Evolutionary conservation across 768 basidiomycete genomes (phyloP), one percentile per base, ranked within the genome.

Genomic region (Tulasnella sp.): DNA sequence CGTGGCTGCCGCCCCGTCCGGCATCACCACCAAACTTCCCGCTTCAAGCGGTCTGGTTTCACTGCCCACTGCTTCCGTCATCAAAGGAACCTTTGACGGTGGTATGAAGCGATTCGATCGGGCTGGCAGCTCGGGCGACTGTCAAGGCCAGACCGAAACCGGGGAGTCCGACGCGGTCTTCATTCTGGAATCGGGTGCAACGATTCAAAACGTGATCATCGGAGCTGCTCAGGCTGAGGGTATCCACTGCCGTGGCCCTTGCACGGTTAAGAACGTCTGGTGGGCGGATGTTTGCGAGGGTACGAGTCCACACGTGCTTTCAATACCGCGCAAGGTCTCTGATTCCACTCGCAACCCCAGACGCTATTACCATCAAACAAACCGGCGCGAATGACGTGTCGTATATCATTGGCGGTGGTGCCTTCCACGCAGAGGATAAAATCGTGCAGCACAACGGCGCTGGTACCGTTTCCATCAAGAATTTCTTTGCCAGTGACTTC

Each of bases 11-110:
- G 69, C 19, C 19, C 72, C 76, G 8, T 15, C 71, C 1, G 71
- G 76, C 34, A 14, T 77, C 39, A 74, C 76, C 40, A 74, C 72
- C 15, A 73, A n/a, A 14, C 71, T 77, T 19, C 76, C 76, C 39
- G 71, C 71, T 42, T 77, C 76, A 54, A 72, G 69, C 29, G 76
- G 76, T 22, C 54, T 75, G 4, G 58, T 49, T 38, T 36, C 76
- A 22, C 72, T 77, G n/a, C 71, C 76, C 15, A 77, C 76, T n/a
- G 76, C 76, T 29, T 77, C 76, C 37, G 76, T 77, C n/a, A 77
- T 77, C 31, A 34, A 37, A 12, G 45, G 72, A 38, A 72, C 76
- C n/a, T 77, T 77, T 25, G 76, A 77, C 37, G 76, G 76, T 54
- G 76, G 76, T 29, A 77, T 69, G 45, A 68, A 69, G 6, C 70